A percentile compares a stretch with the other conserved stretches of the same genome.
Conservation (phyloP, 2,329 filamentous ascomycete genomes). For the Penicillium hordei region DNA sequence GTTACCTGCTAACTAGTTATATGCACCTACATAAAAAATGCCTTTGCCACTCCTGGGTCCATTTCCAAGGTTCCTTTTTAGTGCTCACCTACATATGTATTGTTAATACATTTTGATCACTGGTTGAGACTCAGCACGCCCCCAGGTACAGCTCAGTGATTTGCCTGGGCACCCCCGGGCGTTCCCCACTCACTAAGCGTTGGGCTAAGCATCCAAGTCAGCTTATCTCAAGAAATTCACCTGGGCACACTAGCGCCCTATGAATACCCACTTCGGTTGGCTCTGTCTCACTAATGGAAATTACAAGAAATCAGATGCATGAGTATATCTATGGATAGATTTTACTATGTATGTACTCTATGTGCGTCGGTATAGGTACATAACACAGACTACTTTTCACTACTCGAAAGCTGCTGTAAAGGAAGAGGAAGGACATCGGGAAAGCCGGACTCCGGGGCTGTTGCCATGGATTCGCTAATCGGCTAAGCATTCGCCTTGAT, state of each 20-base stretch:
- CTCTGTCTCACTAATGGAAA: background rate
- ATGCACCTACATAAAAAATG: background rate
- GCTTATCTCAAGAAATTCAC: background rate
- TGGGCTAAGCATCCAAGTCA: background rate
- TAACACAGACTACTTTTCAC: background rate
- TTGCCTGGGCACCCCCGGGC: background rate
- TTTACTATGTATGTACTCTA: background rate
- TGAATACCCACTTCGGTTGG: background rate
- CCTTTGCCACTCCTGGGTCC: background rate
- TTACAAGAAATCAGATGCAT: background rate
- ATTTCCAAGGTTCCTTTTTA: background rate
- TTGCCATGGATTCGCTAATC: background rate
- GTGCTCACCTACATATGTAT: background rate
- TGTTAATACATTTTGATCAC: background rate
- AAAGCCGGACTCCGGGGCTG: background rate
- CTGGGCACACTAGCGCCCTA: background rate
- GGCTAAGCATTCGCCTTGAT: background rate
- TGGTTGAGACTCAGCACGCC: background rate
- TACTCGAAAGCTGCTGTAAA: background rate
- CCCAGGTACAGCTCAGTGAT: background rate
- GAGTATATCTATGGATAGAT: background rate
- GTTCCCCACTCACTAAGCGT: background rate
- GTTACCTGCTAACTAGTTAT: background rate
- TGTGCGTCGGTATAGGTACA: background rate
- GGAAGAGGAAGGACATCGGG: background rate